Percentiles rank a stretch among this genome's conserved stretches.
Evolutionary conservation across 257 asterid genomes (phyloP).

Genomic region (Ballota nigra): DNA sequence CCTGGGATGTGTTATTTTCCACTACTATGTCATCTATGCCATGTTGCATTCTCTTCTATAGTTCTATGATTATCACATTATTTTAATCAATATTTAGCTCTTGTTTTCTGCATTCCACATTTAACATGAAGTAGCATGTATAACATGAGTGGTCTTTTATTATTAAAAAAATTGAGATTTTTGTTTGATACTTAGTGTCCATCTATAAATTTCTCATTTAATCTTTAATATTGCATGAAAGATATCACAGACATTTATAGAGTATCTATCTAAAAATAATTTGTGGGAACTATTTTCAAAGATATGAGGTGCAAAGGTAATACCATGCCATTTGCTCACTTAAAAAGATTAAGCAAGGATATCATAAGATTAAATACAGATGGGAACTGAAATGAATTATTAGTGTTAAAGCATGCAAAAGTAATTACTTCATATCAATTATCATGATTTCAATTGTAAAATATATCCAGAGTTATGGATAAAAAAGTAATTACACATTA

Average conservation of each 20-base stretch:
- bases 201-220: not conserved
- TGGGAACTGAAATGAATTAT: too few species aligned
- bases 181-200: too few species aligned
- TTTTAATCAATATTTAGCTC: not conserved
- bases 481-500: not conserved
- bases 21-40: not conserved
- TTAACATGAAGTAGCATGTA: not conserved
- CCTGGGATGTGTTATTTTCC: not conserved
- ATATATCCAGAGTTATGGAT: not conserved
- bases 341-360: too few species aligned
- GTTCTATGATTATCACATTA: not conserved
- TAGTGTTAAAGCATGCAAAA: too few species aligned
- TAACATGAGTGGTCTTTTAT: not conserved
- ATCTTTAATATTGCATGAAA: too few species aligned
- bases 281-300: not conserved
- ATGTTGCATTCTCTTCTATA: not conserved
- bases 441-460: too few species aligned
- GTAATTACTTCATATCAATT: too few species aligned
- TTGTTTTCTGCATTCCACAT: not conserved
- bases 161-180: not conserved
- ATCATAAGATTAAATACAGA: too few species aligned
- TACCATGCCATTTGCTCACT: too few species aligned
- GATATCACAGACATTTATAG: too few species aligned
- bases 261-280: not conserved
- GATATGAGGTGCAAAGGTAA: too few species aligned